Conservation (phyloP, 2,329 filamentous ascomycete genomes). For the Nigrospora oryzae region DNA sequence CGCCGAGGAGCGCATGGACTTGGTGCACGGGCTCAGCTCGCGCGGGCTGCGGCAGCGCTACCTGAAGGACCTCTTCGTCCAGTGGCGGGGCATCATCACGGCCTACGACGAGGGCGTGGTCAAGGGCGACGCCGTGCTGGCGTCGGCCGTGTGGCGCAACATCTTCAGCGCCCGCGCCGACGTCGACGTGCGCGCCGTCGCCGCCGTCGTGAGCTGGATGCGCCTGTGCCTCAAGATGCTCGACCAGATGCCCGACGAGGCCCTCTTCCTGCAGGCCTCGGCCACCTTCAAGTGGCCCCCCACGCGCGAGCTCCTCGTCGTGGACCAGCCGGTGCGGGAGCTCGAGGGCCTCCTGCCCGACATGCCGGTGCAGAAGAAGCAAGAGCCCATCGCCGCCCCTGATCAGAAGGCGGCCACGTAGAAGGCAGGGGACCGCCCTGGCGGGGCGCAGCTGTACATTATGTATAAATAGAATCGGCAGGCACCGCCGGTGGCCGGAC, state of each 20-base stretch:
- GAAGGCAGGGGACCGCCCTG: neutral
- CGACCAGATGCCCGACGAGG: constrained; percentile 40
- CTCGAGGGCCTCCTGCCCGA: constrained; percentile 23
- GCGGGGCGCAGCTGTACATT: neutral
- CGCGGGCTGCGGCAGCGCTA: constrained; percentile 53
- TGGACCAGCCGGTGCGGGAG: constrained; percentile 32
- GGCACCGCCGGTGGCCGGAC: neutral
- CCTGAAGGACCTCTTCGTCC: constrained; percentile 82
- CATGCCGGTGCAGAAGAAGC: neutral
- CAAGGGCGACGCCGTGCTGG: constrained; percentile 69
- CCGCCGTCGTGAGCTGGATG: constrained; percentile 50
- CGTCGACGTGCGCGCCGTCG: constrained; percentile 39
- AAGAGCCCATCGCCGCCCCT: neutral
- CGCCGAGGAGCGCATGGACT: constrained; percentile 75
- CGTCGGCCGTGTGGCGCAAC: constrained; percentile 86
- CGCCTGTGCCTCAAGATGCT: constrained; percentile 36
- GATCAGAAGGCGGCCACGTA: constrained; percentile 6
- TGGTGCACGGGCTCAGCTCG: constrained; percentile 63
- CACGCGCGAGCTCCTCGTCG: constrained; percentile 24
- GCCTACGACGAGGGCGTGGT: constrained; percentile 78
- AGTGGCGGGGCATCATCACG: constrained; percentile 81
- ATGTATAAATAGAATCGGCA: neutral
- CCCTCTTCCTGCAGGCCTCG: constrained; percentile 18
- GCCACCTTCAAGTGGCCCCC: constrained; percentile 35
- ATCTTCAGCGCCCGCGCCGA: constrained; percentile 64